Conservation (phyloP, 2,329 filamentous ascomycete species). For the Torrubiella hemipterigena region DNA sequence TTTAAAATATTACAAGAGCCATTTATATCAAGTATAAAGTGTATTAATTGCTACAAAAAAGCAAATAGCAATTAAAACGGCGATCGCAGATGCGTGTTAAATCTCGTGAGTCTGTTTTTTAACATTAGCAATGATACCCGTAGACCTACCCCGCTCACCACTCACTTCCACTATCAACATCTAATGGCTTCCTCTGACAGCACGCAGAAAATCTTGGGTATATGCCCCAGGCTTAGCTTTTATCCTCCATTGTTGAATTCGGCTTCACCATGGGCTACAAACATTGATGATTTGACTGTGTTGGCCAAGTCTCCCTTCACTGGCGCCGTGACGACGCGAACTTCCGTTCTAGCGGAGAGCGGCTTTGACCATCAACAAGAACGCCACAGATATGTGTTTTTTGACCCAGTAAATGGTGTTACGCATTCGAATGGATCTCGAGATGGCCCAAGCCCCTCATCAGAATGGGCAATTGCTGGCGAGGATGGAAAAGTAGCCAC, state of each 20-base stretch:
- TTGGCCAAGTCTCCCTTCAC: slow-evolving; percentile 52
- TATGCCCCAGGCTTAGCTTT: slow-evolving; percentile 29
- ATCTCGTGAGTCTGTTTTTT: too few species aligned
- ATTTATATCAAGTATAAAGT: neutral
- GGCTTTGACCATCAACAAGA: slow-evolving; percentile 52
- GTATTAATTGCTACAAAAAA: neutral
- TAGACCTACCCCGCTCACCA: too few species aligned
- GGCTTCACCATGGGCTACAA: slow-evolving; percentile 65
- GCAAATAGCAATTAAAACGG: neutral
- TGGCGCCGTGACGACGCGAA: slow-evolving; percentile 65
- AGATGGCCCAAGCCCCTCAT: slow-evolving; percentile 9
- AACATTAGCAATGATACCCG: too few species aligned
- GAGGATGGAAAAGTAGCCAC: slow-evolving; percentile 2
- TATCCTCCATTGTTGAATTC: slow-evolving; percentile 61
- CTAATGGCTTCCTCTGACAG: neutral
- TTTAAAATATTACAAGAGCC: slow-evolving; percentile 17
- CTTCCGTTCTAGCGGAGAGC: slow-evolving; percentile 40
- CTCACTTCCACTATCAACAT: too few species aligned
- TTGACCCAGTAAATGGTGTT: slow-evolving; percentile 28
- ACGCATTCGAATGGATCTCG: slow-evolving; percentile 11
- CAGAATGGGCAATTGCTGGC: slow-evolving; percentile 1
- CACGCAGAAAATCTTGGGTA: neutral
- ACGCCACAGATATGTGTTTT: slow-evolving; percentile 56
- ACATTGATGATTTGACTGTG: slow-evolving; percentile 42
- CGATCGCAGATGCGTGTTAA: too few species aligned